Evolutionary conservation across 768 basidiomycete species (phyloP).

Genomic region (Naematelia aurantialba): DNA sequence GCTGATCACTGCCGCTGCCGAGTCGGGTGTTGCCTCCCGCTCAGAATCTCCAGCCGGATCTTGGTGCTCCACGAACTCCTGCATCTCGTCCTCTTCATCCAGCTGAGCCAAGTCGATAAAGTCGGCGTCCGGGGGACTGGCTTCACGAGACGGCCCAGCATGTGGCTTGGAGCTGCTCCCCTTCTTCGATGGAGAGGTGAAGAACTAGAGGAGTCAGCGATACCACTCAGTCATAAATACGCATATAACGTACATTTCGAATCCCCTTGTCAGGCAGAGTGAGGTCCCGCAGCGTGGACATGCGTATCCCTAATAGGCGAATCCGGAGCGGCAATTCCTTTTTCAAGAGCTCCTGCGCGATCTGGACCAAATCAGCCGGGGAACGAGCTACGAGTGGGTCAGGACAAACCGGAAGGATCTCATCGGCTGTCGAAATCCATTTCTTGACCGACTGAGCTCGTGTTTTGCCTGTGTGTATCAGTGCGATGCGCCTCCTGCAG

Average conservation of each 20-base stretch:
- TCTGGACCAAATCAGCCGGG: conserved; percentile 52
- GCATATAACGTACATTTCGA: conserved; percentile 58
- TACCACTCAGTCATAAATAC: conserved; percentile 61
- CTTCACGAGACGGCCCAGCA: background rate
- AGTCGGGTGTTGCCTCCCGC: no score
- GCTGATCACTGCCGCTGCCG: conserved; percentile 3
- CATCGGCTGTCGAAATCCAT: conserved; percentile 73
- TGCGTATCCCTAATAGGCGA: conserved; percentile 78
- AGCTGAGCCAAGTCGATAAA: conserved; percentile 17
- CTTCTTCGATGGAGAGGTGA: conserved; percentile 16
- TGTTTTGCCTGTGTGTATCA: conserved; percentile 59
- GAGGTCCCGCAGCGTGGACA: conserved; percentile 85
- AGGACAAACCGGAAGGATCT: conserved; percentile 65
- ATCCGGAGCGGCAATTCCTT: conserved; percentile 75
- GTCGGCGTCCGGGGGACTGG: conserved; percentile 17
- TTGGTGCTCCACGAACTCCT: conserved; percentile 4
- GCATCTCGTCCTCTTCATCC: conserved; percentile 19
- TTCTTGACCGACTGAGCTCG: conserved; percentile 74
- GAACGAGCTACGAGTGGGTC: background rate
- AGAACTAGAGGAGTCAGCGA: conserved; percentile 54
- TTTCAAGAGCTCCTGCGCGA: conserved; percentile 74
- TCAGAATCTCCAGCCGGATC: conserved; percentile 4
- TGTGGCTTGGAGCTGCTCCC: background rate
- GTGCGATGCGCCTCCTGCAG: background rate
- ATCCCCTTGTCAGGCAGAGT: conserved; percentile 61